Evolutionary conservation across 352 stramenopile species (phyloP).

Genomic region (Phytopythium aichiense): DNA sequence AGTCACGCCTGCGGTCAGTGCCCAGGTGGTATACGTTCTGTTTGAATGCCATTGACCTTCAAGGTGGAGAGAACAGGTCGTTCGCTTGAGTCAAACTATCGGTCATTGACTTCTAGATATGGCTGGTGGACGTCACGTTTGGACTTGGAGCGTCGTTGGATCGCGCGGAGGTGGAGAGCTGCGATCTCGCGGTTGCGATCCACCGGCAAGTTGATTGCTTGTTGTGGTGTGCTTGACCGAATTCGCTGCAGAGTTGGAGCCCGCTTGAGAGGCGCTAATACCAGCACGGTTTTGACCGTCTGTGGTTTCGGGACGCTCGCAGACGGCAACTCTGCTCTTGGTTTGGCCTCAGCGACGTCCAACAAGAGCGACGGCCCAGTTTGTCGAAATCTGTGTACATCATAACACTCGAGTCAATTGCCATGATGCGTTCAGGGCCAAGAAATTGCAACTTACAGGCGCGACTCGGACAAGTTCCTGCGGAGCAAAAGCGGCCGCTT

Average conservation of each 20-base stretch:
- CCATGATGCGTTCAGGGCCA: neutral
- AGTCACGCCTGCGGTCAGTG: neutral
- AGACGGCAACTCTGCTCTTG: neutral
- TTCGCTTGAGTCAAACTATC: conserved; percentile 2
- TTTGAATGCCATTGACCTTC: neutral
- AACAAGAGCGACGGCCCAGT: neutral
- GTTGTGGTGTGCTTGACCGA: conserved; percentile 3
- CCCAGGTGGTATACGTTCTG: neutral
- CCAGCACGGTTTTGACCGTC: conserved; percentile 7
- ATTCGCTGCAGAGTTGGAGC: conserved; percentile 9
- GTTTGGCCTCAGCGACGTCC: neutral
- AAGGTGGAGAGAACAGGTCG: neutral
- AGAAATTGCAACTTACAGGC: conserved; percentile 19
- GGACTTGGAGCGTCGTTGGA: conserved; percentile 48
- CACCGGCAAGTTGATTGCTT: conserved; percentile 13
- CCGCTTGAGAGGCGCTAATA: conserved; percentile 15
- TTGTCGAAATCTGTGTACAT: neutral
- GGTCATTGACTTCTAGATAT: conserved; percentile 28
- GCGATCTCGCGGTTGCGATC: conserved; percentile 72
- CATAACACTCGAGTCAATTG: neutral
- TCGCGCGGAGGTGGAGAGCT: conserved; percentile 42
- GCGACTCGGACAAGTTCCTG: conserved; percentile 30
- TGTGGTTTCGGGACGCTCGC: conserved; percentile 9
- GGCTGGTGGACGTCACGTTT: conserved; percentile 24
- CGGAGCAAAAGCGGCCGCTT: conserved; percentile 8